Base-by-base conservation (phyloP, 768 basidiomycete species). In the Rhodotorula sphaerocarpa region DNA sequence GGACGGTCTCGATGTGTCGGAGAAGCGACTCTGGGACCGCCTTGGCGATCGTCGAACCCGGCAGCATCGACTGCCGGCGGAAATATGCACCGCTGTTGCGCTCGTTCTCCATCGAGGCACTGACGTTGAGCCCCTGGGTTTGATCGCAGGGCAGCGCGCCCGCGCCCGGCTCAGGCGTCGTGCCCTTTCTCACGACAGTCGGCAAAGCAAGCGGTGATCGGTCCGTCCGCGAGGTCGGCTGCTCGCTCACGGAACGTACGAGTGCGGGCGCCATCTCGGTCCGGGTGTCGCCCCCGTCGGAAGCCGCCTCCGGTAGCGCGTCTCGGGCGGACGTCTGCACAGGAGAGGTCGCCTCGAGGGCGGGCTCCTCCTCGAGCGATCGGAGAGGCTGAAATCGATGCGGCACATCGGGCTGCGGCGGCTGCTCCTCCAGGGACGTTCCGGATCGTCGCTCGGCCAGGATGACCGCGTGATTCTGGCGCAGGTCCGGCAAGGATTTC, bases 71-170 rank as follows among this genome's bases (percentile, higher is more conserved):
- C 28, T 93, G 79, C n/a, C 91, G 84, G 42, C 86, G 85, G 77
- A 99, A 99, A 76, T 99, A 97, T 3, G 89, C 87, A 71, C 90
- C 87, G 28, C 88, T 83, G 72, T 92, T 88, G 6, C 82, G 80
- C 45, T 89, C 84, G 75, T 87, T 83, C 2, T 66, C 67, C 4
- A 62, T 11, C 73, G 71, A 72, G 33, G 65, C 76, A 9, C 2
- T 14, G 27, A 27, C 46, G 9, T 46, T 20, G 43, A 44, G 20
- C 16, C 7, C 12, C 7, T 7, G 23, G n/a, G 23, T 7, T 3
- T 5, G 21, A n/a, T 42, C 28, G 46, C 36, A 16, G 10, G 36
- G 36, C 10, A 16, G 36, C 16, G 47, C 30, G n/a, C 10, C 14
- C 28, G n/a, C 18, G n/a, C 7, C 2, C 10, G 20, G 34, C 7